Evolutionary conservation across 805 yeast genomes (phyloP).

Genomic region (Teunomyces funiuensis): DNA sequence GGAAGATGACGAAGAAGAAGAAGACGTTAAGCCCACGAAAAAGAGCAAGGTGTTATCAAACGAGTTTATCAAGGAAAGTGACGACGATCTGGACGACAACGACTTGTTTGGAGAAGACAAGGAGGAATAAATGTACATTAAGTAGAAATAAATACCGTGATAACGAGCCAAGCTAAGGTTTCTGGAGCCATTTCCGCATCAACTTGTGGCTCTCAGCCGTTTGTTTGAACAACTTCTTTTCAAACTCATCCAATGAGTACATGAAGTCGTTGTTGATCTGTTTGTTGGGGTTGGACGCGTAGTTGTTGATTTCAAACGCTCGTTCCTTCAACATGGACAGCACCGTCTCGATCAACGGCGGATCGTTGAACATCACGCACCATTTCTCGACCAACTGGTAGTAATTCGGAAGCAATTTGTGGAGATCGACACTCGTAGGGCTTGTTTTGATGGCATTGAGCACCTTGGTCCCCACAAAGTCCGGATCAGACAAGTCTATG

Average conservation of each 20-base stretch:
- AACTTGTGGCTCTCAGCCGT: conserved; percentile 50
- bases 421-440: conserved; percentile 64
- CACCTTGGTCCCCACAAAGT: conserved; percentile 60
- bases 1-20: conserved; percentile 37
- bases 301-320: conserved; percentile 69
- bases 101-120: conserved; percentile 30
- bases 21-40: conserved; percentile 35
- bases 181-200: conserved; percentile 38
- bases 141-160: not conserved
- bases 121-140: conserved; percentile 15
- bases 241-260: conserved; percentile 73
- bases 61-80: conserved; percentile 46
- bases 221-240: conserved; percentile 54
- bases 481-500: conserved; percentile 69
- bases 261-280: conserved; percentile 54
- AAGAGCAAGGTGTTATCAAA: conserved; percentile 27
- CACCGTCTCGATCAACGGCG: conserved; percentile 52
- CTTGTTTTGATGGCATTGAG: conserved; percentile 80
- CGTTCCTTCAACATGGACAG: conserved; percentile 60
- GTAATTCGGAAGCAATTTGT: conserved; percentile 63
- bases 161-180: conserved; percentile 6
- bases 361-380: conserved; percentile 70
- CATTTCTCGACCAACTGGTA: conserved; percentile 73
- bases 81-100: conserved; percentile 39
- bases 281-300: conserved; percentile 55